phyloP scores from a whole-genome alignment of 2,329 filamentous ascomycete genomes.

The Venturia aucupariae region DNA sequence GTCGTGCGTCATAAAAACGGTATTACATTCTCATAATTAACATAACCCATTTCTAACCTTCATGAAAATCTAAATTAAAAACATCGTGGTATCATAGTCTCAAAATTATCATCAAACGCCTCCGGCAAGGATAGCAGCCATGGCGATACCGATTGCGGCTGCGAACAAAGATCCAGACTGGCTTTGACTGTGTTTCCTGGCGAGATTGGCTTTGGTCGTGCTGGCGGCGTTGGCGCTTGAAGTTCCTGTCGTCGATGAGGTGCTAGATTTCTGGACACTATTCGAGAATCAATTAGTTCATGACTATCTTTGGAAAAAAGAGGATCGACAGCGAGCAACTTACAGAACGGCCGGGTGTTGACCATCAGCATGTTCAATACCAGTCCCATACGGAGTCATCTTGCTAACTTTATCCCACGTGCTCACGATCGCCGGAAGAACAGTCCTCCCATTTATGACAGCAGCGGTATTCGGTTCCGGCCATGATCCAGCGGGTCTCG shows the following conservation, averaged over 20 bases:
- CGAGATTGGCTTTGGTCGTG: neutral
- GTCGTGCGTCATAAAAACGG: no score
- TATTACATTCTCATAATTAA: no score
- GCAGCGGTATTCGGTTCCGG: constrained; percentile 7
- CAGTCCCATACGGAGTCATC: constrained; percentile 23
- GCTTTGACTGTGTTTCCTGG: neutral
- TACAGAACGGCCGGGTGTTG: constrained; percentile 25
- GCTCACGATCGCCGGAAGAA: constrained; percentile 17
- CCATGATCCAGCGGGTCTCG: constrained; percentile 16
- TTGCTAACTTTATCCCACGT: constrained; percentile 15
- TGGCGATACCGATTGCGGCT: neutral
- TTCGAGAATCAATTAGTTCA: neutral
- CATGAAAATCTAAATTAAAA: no score
- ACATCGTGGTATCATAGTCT: no score
- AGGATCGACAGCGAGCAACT: neutral
- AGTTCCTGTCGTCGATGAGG: neutral
- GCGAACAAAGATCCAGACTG: neutral
- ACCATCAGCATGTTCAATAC: constrained; percentile 27
- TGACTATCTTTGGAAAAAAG: neutral
- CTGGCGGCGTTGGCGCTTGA: neutral
- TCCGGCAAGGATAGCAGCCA: neutral
- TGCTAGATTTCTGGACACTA: neutral
- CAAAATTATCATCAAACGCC: neutral
- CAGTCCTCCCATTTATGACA: neutral
- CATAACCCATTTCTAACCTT: no score